Evolutionary conservation across 1,284 basidiomycete genomes (phyloP).

Genomic region (Tylopilus sp.): DNA sequence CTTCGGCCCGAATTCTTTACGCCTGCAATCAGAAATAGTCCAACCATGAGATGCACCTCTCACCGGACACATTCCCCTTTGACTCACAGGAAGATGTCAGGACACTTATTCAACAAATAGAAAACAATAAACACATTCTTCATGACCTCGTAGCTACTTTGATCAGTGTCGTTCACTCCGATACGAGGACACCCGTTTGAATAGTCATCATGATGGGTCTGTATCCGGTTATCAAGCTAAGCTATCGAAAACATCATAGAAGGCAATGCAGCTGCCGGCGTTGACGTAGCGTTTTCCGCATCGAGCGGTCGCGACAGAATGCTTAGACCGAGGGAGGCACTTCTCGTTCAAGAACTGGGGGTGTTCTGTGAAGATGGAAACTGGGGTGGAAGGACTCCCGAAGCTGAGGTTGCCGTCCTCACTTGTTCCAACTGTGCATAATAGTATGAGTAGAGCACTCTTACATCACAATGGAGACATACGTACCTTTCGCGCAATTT

Average conservation of each 20-base stretch:
- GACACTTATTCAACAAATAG: too few species aligned
- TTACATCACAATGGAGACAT: not conserved
- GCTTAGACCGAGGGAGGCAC: constrained; percentile 35
- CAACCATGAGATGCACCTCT: too few species aligned
- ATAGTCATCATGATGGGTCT: constrained; percentile 43
- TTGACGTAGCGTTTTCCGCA: not conserved
- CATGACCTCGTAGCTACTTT: constrained; percentile 34
- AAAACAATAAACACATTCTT: constrained; percentile 30
- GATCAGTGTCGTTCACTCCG: constrained; percentile 48
- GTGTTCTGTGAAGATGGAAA: too few species aligned
- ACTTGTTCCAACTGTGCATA: constrained; percentile 33
- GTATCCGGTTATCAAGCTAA: constrained; percentile 49
- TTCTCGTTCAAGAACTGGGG: constrained; percentile 28
- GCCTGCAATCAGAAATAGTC: too few species aligned
- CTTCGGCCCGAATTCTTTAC: too few species aligned
- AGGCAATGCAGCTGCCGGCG: constrained; percentile 8
- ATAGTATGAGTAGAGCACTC: not conserved
- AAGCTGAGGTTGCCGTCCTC: constrained; percentile 14
- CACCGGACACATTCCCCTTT: constrained; percentile 11
- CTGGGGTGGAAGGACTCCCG: not conserved
- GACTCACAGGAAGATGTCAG: constrained; percentile 11
- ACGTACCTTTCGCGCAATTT: constrained; percentile 52
- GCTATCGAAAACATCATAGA: constrained; percentile 24
- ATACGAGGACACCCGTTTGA: constrained; percentile 49
- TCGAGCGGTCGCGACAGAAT: constrained; percentile 14